Conservation (phyloP, 192 early-diverging fungal species). For the Coemansia sp. region DNA sequence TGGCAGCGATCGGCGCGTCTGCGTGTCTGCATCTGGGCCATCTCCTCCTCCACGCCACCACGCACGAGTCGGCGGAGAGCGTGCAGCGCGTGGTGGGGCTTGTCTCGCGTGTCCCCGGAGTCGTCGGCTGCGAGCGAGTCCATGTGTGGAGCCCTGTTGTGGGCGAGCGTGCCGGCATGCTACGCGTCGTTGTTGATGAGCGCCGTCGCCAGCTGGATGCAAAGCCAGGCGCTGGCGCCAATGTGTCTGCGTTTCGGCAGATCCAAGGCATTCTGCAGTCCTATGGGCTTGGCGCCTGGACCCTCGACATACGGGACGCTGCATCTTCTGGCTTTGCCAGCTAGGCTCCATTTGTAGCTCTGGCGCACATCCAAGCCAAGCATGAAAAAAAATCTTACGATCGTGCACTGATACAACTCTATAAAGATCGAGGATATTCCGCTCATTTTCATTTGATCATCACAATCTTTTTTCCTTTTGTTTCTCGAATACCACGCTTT, state of each 20-base stretch:
- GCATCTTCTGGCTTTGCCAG: not conserved
- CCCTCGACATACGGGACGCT: slow-evolving; percentile 21
- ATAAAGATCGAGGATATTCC: too few relatives aligned
- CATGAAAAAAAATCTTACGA: too few relatives aligned
- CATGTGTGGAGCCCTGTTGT: slow-evolving; percentile 31
- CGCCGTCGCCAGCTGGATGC: not conserved
- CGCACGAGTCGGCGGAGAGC: not conserved
- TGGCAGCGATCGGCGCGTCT: slow-evolving; percentile 30
- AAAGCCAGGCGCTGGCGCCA: not conserved
- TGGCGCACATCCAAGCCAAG: too few relatives aligned
- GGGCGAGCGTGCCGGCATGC: slow-evolving; percentile 8
- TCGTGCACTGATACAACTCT: too few relatives aligned
- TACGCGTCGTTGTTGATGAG: slow-evolving; percentile 23
- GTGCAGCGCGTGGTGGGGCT: slow-evolving; percentile 14
- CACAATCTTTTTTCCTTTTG: not conserved
- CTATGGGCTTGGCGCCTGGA: slow-evolving; percentile 14
- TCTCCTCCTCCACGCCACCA: slow-evolving; percentile 24
- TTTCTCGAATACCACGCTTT: not conserved
- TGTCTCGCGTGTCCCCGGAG: slow-evolving; percentile 27
- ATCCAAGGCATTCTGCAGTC: slow-evolving; percentile 21
- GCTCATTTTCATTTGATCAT: too few relatives aligned
- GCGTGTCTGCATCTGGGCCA: slow-evolving; percentile 34
- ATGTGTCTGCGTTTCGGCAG: slow-evolving; percentile 12
- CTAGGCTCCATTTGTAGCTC: not conserved
- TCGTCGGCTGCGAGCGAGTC: slow-evolving; percentile 19